These are phyloP conservation scores for Clohesyomyces aquaticus DNA, from an alignment of 495 filamentous ascomycete species.

Conservation along the genomic window DNA sequence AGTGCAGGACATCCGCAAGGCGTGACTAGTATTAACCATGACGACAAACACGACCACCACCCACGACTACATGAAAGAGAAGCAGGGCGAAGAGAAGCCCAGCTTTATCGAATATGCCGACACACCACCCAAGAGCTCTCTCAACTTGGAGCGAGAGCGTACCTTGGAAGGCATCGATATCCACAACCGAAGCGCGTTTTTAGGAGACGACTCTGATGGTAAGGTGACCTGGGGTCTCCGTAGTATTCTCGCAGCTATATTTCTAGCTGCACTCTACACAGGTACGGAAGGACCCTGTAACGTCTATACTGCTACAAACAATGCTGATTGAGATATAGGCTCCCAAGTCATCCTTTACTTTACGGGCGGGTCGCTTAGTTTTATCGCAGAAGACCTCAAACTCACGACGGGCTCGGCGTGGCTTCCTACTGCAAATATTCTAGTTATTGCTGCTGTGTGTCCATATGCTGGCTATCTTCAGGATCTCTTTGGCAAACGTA, in stretches of 20 bases:
- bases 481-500: constrained; percentile 43
- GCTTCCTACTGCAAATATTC: constrained; percentile 41
- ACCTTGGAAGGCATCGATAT: constrained; percentile 39
- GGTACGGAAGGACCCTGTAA: constrained; percentile 21
- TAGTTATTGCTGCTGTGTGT: constrained; percentile 39
- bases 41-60: constrained; percentile 5
- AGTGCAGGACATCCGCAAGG: too few relatives aligned
- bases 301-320: neutral
- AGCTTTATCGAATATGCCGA: constrained; percentile 25
- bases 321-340: constrained; percentile 30
- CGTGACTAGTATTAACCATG: too few relatives aligned
- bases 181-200: constrained; percentile 36
- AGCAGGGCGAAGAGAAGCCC: constrained; percentile 14
- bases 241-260: constrained; percentile 36
- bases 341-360: constrained; percentile 46
- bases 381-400: constrained; percentile 40
- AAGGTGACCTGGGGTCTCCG: constrained; percentile 35
- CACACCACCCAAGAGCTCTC: constrained; percentile 14
- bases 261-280: constrained; percentile 42
- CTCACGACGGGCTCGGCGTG: constrained; percentile 32
- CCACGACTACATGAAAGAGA: constrained; percentile 15
- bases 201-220: constrained; percentile 44
- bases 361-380: constrained; percentile 39
- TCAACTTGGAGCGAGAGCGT: constrained; percentile 27
- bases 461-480: constrained; percentile 43